Conservation (phyloP, 2,329 filamentous ascomycete genomes). For the Phaeosphaeria sp. region DNA sequence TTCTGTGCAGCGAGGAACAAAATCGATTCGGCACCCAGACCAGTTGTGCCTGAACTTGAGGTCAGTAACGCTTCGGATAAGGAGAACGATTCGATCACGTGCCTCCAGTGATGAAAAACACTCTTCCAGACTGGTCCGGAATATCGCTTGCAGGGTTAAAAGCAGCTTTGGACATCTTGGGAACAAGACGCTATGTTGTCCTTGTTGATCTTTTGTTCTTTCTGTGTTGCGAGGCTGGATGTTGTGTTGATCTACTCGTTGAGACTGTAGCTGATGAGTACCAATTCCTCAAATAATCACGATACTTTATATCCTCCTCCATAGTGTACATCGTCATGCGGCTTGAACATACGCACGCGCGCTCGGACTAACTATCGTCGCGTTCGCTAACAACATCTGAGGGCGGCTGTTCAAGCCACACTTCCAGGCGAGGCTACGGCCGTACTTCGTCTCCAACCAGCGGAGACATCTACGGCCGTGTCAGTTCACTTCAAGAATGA, state of each 20-base stretch:
- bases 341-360: not conserved
- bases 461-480: not conserved
- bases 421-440: not conserved
- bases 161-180: not conserved
- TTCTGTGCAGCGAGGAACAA: not conserved
- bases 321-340: not conserved
- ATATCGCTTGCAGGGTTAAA: constrained; percentile 14
- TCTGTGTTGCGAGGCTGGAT: not conserved
- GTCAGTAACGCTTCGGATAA: not conserved
- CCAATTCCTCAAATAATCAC: not conserved
- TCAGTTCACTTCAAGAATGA: not conserved
- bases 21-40: not conserved
- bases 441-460: not conserved
- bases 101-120: constrained; percentile 21
- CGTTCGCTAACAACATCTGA: not conserved
- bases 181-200: not conserved
- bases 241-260: not conserved
- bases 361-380: not conserved
- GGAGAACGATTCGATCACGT: not conserved
- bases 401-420: not conserved
- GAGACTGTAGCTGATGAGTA: not conserved
- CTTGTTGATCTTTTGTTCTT: not conserved
- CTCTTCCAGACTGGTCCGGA: constrained; percentile 9
- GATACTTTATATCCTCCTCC: not conserved
- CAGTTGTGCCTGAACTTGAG: not conserved